phyloP scores from a whole-genome alignment of 148 eudicot species.

The Tetragonia tetragonoides region DNA sequence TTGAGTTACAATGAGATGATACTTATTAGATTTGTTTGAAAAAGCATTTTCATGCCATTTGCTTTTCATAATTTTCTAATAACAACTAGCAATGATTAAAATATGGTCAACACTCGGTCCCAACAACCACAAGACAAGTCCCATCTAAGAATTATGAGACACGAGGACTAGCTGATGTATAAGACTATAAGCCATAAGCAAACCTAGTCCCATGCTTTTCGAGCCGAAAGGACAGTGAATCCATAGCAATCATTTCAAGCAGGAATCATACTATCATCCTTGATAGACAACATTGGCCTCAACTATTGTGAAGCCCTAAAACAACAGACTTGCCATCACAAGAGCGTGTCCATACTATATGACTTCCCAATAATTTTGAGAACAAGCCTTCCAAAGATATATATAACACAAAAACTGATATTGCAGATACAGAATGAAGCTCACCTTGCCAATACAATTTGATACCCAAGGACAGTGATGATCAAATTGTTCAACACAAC shows the following conservation, averaged over 20 bases:
- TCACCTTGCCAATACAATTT: constrained; percentile 94
- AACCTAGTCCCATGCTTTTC: background rate
- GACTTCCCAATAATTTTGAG: background rate
- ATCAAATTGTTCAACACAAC: constrained; percentile 99
- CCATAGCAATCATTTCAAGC: constrained; percentile 1
- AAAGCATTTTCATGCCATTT: too few species aligned
- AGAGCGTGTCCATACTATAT: background rate
- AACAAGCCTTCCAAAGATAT: background rate
- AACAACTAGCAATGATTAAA: too few species aligned
- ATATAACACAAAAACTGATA: constrained; percentile 1
- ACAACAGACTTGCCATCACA: background rate
- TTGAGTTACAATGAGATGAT: background rate
- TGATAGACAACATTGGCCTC: constrained; percentile 2
- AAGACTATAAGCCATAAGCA: background rate
- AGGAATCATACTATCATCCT: background rate
- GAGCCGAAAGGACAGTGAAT: background rate
- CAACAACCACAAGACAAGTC: too few species aligned
- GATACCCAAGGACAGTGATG: constrained; percentile 99
- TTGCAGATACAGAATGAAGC: background rate
- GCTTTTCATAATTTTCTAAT: too few species aligned
- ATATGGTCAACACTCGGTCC: too few species aligned
- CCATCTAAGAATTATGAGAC: too few species aligned
- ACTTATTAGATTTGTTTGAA: background rate
- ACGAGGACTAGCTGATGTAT: background rate
- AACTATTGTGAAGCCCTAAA: background rate